These are phyloP conservation scores for Balansia obtecta DNA, from an alignment of 2,329 filamentous ascomycete genomes.

Conservation along the genomic window DNA sequence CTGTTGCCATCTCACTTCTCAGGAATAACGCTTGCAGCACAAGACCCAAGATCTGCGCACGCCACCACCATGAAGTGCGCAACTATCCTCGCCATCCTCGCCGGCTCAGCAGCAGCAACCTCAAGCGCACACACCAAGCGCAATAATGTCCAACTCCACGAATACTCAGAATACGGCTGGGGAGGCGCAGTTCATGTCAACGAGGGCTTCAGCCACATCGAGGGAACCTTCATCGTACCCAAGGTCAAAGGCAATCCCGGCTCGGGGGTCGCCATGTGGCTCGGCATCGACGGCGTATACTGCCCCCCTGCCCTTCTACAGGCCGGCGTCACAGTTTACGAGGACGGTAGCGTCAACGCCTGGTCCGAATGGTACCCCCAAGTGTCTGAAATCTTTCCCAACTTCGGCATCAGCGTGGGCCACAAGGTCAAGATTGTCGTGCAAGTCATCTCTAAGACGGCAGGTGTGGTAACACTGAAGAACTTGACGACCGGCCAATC, in stretches of 20 bases:
- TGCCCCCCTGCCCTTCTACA: conserved; percentile 28
- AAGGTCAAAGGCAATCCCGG: conserved; percentile 9
- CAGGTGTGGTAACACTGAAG: conserved; percentile 19
- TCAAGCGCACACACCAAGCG: too few species aligned
- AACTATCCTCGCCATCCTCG: too few species aligned
- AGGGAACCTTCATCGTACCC: conserved; percentile 18
- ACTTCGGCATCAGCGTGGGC: conserved; percentile 18
- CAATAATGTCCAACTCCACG: too few species aligned
- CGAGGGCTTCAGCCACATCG: conserved; percentile 16
- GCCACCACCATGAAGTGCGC: too few species aligned
- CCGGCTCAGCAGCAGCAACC: too few species aligned
- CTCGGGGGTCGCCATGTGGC: conserved; percentile 25
- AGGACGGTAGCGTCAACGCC: conserved; percentile 24
- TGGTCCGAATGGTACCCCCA: conserved; percentile 34
- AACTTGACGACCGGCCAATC: conserved; percentile 39
- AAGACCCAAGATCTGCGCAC: too few species aligned
- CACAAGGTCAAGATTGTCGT: conserved; percentile 20
- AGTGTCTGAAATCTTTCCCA: conserved; percentile 25
- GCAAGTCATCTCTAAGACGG: conserved; percentile 13
- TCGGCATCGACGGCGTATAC: conserved; percentile 36
- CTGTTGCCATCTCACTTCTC: too few species aligned
- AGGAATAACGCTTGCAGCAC: too few species aligned
- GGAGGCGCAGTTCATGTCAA: conserved; percentile 18
- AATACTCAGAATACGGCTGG: conserved; percentile 13
- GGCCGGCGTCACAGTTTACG: conserved; percentile 28